A percentile compares a stretch with the other conserved stretches of the same genome.
These are phyloP conservation scores for Shiraia bambusicola DNA, from an alignment of 2,329 filamentous ascomycete genomes.

Conservation along the genomic window DNA sequence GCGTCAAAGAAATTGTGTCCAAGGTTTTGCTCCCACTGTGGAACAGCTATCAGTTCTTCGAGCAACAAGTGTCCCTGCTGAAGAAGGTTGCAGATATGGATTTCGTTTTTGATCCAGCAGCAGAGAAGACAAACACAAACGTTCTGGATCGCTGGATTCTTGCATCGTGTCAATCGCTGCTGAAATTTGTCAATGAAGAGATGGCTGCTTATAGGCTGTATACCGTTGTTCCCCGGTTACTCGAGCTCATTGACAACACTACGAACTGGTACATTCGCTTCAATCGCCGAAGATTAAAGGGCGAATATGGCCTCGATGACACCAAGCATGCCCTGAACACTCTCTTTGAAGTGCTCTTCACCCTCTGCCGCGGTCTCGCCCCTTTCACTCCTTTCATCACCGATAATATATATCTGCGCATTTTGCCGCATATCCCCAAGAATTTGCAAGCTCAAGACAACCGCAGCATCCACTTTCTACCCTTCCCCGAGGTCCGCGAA, in stretches of 20 bases:
- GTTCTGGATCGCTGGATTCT: constrained; percentile 97
- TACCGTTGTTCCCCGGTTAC: constrained; percentile 83
- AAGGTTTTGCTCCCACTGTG: constrained; percentile 88
- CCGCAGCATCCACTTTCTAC: constrained; percentile 87
- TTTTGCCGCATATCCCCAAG: constrained; percentile 79
- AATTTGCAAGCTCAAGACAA: constrained; percentile 68
- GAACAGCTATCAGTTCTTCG: constrained; percentile 98
- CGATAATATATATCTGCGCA: constrained; percentile 86
- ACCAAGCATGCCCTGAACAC: constrained; percentile 90
- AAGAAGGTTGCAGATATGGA: constrained; percentile 82
- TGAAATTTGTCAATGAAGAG: constrained; percentile 89
- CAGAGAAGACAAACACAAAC: constrained; percentile 76
- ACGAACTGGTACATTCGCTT: constrained; percentile 99
- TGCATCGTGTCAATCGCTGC: constrained; percentile 84
- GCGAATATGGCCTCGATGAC: constrained; percentile 81
- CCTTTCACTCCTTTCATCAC: constrained; percentile 96
- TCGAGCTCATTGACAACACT: constrained; percentile 85
- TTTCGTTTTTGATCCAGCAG: constrained; percentile 74
- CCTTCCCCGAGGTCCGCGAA: constrained; percentile 83
- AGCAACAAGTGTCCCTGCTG: constrained; percentile 78
- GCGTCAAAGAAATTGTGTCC: constrained; percentile 91
- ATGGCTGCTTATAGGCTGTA: constrained; percentile 76
- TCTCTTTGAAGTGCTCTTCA: constrained; percentile 90
- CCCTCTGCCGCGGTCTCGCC: constrained; percentile 80
- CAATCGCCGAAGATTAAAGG: constrained; percentile 88